Base-by-base conservation (phyloP, 1,284 basidiomycete species). In the Melampsora americana region DNA sequence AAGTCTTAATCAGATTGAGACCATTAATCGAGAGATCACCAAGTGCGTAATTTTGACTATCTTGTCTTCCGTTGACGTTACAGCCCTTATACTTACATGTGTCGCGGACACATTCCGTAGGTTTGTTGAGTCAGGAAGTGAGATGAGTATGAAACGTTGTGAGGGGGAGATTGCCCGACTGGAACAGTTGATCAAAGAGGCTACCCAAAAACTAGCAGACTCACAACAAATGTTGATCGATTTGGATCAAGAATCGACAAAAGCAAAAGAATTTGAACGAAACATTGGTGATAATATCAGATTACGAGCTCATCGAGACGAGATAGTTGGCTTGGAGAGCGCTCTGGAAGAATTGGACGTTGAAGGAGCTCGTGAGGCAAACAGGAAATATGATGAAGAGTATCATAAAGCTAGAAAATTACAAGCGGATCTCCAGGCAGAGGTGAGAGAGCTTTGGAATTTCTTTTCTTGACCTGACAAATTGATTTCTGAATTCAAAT, bases 261-360 rank as follows among this genome's bases (percentile, higher is more conserved):
- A 83, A 68, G 82, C 82, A 23, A 81, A 82, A 69, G 81, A 82
- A 20, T 79, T 81, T 32, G 80, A 84, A 77, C 81, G 84, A 61
- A 95, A 92, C 82, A 86, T 97, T 78, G 88, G 90, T 77, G 91
- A 93, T 82, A 99, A 98, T 82, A 85, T 95, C 61, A 89, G 91
- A 11, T 88, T 92, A 78, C 86, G 93, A 68, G 87, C 88, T 80
- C 86, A 93, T 62, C 85, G 86, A 77, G 85, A 86, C 73, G 88
- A 92, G 66, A 90, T 96, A 26, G 84, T 85, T 32, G 85, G 85
- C 0, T 88, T 90, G 12, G 87, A 92, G 80, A 85, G 85, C 18
- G 87, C 95, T 83, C 90, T 97, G 73, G 88, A 89, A 35, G 84
- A 85, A 16, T 86, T 89, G 77, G 91, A 95, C 82, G 86, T 96